These are phyloP conservation scores for Heimioporus punctisporus DNA, from an alignment of 1,284 basidiomycete species.

Conservation along the genomic window DNA sequence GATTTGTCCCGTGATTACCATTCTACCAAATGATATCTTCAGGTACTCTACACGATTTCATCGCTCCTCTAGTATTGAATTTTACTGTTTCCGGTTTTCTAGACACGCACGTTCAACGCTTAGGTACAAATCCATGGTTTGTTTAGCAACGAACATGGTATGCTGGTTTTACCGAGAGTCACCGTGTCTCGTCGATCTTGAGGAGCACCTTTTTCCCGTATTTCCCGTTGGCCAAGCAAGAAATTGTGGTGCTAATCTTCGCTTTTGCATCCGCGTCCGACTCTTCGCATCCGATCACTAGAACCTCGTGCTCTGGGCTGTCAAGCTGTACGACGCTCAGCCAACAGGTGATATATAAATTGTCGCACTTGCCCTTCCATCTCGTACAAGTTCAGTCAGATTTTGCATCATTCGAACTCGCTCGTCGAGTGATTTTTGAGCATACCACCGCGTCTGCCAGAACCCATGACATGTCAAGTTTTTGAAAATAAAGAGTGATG, in stretches of 20 bases:
- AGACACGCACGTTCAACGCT: too few relatives aligned
- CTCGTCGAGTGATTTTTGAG: conserved; percentile 42
- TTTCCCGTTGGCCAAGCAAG: conserved; percentile 50
- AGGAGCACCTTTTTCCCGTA: conserved; percentile 76
- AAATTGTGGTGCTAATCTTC: conserved; percentile 50
- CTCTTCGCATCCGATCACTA: conserved; percentile 49
- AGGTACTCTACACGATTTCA: background rate
- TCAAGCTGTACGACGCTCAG: conserved; percentile 46
- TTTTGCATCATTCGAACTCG: conserved; percentile 47
- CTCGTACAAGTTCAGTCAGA: conserved; percentile 52
- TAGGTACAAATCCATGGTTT: too few relatives aligned
- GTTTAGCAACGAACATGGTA: too few relatives aligned
- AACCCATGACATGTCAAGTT: conserved; percentile 73
- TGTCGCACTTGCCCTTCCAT: conserved; percentile 53
- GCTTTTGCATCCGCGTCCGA: conserved; percentile 55
- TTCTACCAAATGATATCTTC: conserved; percentile 23
- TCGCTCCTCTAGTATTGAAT: background rate
- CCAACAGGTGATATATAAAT: background rate
- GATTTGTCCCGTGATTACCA: conserved; percentile 79
- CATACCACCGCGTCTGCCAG: conserved; percentile 80
- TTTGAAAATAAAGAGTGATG: conserved; percentile 83
- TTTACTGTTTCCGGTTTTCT: too few relatives aligned
- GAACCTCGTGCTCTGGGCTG: conserved; percentile 67
- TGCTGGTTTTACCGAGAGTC: too few relatives aligned
- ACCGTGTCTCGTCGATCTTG: conserved; percentile 44